Percentiles rank a stretch among this genome's conserved stretches.
These are phyloP conservation scores for Tylopilus rubrobrunneus DNA, from an alignment of 768 basidiomycete species.

Conservation along the genomic window DNA sequence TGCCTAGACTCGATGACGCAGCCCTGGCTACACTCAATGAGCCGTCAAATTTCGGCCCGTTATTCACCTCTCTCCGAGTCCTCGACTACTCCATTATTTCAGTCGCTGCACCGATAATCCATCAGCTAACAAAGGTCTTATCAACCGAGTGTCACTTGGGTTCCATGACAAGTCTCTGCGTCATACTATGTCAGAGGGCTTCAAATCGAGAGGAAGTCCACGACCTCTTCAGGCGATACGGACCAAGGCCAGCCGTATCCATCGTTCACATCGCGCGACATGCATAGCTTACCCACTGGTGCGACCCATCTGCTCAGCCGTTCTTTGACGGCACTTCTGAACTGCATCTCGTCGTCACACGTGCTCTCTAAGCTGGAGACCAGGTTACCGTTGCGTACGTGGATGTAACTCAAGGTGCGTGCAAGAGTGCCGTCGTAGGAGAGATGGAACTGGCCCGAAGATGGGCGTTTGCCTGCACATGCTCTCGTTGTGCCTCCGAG, in stretches of 20 bases:
- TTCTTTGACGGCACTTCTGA: conserved; percentile 69
- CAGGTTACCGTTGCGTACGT: conserved; percentile 74
- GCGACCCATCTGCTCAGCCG: conserved; percentile 62
- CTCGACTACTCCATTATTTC: conserved; percentile 29
- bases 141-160: conserved; percentile 14
- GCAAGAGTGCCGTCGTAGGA: conserved; percentile 54
- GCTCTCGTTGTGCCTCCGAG: conserved; percentile 61
- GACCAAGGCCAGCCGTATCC: conserved; percentile 14
- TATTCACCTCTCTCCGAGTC: conserved; percentile 25
- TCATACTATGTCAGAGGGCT: conserved; percentile 24
- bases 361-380: conserved; percentile 69
- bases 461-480: conserved; percentile 78
- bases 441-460: conserved; percentile 72
- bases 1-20: conserved; percentile 25
- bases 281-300: conserved; percentile 64
- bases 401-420: conserved; percentile 53
- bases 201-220: conserved; percentile 16
- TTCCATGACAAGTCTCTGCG: conserved; percentile 19
- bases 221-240: conserved; percentile 23
- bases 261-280: background rate
- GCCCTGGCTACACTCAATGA: conserved; percentile 18
- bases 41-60: conserved; percentile 15
- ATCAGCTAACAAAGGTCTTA: conserved; percentile 18
- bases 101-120: conserved; percentile 15
- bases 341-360: conserved; percentile 63